phyloP scores from a whole-genome alignment of 306 rosid species.

The Lathyrus tuberosus region DNA sequence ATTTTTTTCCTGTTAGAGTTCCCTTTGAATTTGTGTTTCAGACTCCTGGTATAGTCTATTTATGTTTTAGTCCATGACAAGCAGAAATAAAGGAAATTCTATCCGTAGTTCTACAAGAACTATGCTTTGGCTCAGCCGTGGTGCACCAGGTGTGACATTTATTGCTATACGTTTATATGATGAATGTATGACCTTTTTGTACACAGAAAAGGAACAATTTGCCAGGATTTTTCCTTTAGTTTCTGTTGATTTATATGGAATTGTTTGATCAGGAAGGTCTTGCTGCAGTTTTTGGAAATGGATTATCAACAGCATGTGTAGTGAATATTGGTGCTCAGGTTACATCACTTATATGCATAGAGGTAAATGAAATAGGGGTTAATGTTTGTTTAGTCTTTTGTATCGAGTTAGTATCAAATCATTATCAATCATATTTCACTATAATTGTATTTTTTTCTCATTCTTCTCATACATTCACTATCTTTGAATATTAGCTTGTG shows the following conservation, averaged over 20 bases:
- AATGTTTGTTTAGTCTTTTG: too few relatives aligned
- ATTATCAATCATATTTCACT: too few relatives aligned
- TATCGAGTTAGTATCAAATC: too few relatives aligned
- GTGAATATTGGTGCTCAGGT: constrained; percentile 93
- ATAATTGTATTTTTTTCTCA: too few relatives aligned
- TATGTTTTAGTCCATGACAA: constrained; percentile 37
- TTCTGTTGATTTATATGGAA: constrained; percentile 8
- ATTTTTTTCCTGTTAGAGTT: constrained; percentile 25
- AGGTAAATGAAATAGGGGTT: constrained; percentile 54
- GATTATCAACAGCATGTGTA: constrained; percentile 91
- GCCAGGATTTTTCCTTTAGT: too few relatives aligned
- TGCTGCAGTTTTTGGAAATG: constrained; percentile 96
- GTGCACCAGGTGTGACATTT: constrained; percentile 82
- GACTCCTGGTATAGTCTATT: constrained; percentile 35
- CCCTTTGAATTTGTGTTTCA: constrained; percentile 22
- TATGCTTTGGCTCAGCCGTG: constrained; percentile 85
- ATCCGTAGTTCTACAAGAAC: constrained; percentile 71
- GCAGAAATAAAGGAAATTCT: constrained; percentile 89
- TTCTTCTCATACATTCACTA: neutral
- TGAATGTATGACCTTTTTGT: constrained; percentile 5
- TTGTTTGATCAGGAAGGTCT: constrained; percentile 84
- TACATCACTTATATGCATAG: constrained; percentile 88
- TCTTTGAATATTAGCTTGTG: constrained; percentile 16
- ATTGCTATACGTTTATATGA: constrained; percentile 13
- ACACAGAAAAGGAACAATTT: too few relatives aligned